Evolutionary conservation across 2,329 filamentous ascomycete species (phyloP).

Genomic region (Corniculantispora saksenae): DNA sequence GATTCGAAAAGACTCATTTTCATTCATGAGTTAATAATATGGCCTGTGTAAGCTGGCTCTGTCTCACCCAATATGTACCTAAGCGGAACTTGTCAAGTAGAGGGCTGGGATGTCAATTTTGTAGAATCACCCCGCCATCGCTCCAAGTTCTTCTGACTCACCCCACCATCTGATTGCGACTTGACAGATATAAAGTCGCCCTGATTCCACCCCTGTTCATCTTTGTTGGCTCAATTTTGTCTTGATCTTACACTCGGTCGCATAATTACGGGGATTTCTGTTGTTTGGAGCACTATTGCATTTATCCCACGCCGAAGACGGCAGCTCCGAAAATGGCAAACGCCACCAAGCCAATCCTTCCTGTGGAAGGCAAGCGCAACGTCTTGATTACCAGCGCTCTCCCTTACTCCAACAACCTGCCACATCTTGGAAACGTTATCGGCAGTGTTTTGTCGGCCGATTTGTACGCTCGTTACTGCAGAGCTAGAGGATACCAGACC

Average conservation of each 20-base stretch:
- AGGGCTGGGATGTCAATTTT: slow-evolving; percentile 14
- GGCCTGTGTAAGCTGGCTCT: background rate
- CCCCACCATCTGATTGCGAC: slow-evolving; percentile 12
- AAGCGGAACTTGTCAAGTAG: slow-evolving; percentile 8
- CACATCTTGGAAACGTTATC: slow-evolving; percentile 87
- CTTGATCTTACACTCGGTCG: background rate
- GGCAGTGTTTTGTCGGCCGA: slow-evolving; percentile 87
- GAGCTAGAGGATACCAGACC: slow-evolving; percentile 75
- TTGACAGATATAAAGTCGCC: slow-evolving; percentile 5
- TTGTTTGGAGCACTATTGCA: background rate
- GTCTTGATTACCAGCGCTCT: slow-evolving; percentile 89
- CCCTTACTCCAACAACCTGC: slow-evolving; percentile 74
- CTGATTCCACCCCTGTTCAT: background rate
- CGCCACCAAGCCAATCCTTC: slow-evolving; percentile 51
- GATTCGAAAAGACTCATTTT: background rate
- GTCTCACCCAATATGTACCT: slow-evolving; percentile 15
- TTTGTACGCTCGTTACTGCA: slow-evolving; percentile 80
- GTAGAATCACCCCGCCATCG: slow-evolving; percentile 20
- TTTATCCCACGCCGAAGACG: slow-evolving; percentile 4
- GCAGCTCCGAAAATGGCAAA: slow-evolving; percentile 15
- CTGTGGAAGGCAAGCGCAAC: slow-evolving; percentile 75
- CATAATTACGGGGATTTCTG: background rate
- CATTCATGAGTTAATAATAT: too few species aligned
- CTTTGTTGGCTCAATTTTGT: background rate
- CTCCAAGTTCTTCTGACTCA: slow-evolving; percentile 18